phyloP scores from a whole-genome alignment of 495 filamentous ascomycete species.

The Hypomontagnella monticulosa region DNA sequence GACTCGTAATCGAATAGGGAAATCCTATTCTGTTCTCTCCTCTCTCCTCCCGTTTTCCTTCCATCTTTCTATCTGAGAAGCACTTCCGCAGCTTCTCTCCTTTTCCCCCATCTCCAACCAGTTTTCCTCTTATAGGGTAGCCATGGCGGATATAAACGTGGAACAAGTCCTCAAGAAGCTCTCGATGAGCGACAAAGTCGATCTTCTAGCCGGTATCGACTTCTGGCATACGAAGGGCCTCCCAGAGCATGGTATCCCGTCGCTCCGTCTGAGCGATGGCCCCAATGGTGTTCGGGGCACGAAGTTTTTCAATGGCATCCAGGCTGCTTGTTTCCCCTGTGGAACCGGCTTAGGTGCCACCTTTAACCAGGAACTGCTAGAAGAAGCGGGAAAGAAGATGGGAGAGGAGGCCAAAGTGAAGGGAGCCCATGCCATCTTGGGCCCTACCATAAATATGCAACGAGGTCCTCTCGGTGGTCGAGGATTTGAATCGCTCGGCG shows the following conservation, averaged over 20 bases:
- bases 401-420: conserved; percentile 76
- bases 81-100: background rate
- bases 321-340: conserved; percentile 75
- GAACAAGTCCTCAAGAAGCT: conserved; percentile 70
- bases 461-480: conserved; percentile 79
- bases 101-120: background rate
- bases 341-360: conserved; percentile 76
- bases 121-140: background rate
- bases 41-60: background rate
- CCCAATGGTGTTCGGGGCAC: conserved; percentile 80
- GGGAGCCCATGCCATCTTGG: conserved; percentile 74
- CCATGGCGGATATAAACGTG: conserved; percentile 69
- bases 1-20: conserved; percentile 7
- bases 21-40: background rate
- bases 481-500: conserved; percentile 78
- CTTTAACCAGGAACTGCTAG: conserved; percentile 71
- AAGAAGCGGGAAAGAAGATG: conserved; percentile 68
- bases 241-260: conserved; percentile 65
- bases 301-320: conserved; percentile 75
- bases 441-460: conserved; percentile 82
- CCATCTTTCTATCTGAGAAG: background rate
- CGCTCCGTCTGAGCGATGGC: conserved; percentile 74
- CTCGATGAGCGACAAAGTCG: conserved; percentile 68
- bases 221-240: conserved; percentile 74
- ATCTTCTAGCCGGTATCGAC: conserved; percentile 68